Conservation (phyloP, 1,284 basidiomycete species). For the Pisolithus thermaeus region DNA sequence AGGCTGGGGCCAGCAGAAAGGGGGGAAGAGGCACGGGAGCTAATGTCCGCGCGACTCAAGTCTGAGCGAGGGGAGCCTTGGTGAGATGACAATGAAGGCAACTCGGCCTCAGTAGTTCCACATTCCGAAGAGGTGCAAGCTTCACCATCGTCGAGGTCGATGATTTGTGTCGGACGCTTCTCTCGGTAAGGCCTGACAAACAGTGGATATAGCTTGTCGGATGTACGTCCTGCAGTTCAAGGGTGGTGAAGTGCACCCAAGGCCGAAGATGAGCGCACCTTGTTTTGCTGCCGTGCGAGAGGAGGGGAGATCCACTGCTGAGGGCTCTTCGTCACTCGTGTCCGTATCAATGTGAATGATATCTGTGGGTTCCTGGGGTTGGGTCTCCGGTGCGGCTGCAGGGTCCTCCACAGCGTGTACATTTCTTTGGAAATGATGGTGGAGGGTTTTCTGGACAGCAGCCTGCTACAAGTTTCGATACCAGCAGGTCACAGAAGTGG, state of each 20-base stretch:
- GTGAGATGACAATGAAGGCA: constrained; percentile 4
- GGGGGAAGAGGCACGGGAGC: constrained; percentile 6
- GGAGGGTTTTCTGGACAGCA: constrained; percentile 21
- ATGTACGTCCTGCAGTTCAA: constrained; percentile 11
- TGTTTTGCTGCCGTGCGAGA: constrained; percentile 6
- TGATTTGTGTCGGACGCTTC: constrained; percentile 1
- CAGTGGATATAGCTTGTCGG: constrained; percentile 20
- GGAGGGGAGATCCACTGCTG: not conserved
- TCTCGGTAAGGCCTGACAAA: constrained; percentile 13
- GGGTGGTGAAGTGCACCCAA: not conserved
- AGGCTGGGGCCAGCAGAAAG: not conserved
- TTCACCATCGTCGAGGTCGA: constrained; percentile 9
- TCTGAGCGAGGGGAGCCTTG: constrained; percentile 11
- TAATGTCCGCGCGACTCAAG: constrained; percentile 2
- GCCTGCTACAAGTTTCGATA: constrained; percentile 13
- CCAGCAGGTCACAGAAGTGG: constrained; percentile 1
- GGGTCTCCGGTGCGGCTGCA: constrained; percentile 1
- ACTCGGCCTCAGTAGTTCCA: constrained; percentile 14
- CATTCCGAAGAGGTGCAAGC: constrained; percentile 10
- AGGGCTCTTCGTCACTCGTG: not conserved
- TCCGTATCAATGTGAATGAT: not conserved
- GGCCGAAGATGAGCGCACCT: constrained; percentile 14
- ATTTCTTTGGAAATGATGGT: constrained; percentile 20
- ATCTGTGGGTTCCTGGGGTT: not conserved
- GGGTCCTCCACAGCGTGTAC: not conserved